These are phyloP conservation scores for Cicer cuneatum DNA, from an alignment of 306 rosid species.

Conservation along the genomic window DNA sequence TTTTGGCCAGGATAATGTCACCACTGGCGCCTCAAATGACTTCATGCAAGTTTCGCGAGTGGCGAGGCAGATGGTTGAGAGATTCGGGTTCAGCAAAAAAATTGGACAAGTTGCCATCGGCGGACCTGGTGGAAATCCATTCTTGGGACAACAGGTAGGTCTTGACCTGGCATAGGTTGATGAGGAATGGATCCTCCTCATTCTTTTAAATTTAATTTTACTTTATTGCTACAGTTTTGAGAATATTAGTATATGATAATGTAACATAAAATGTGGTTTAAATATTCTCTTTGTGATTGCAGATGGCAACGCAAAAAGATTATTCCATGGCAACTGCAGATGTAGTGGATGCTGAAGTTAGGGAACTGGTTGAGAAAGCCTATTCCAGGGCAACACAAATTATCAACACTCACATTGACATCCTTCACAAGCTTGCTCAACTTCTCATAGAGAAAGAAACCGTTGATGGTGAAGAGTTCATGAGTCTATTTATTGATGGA, in stretches of 20 bases:
- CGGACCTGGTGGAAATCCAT: constrained; percentile 93
- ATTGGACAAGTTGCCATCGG: constrained; percentile 96
- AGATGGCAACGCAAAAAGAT: constrained; percentile 93
- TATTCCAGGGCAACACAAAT: constrained; percentile 77
- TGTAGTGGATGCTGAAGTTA: constrained; percentile 85
- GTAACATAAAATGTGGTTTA: neutral
- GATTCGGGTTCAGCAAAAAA: constrained; percentile 97
- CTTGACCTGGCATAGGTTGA: neutral
- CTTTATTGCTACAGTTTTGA: neutral
- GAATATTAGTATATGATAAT: neutral
- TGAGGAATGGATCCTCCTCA: constrained; percentile 3
- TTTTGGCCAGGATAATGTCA: constrained; percentile 75
- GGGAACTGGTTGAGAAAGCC: constrained; percentile 92
- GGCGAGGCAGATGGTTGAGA: constrained; percentile 98
- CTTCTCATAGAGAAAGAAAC: constrained; percentile 95
- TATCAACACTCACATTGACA: constrained; percentile 81
- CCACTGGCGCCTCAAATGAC: constrained; percentile 97
- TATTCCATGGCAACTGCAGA: constrained; percentile 96
- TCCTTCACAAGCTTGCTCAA: constrained; percentile 93
- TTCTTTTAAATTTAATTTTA: neutral
- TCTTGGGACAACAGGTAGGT: constrained; percentile 94
- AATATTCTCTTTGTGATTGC: constrained; percentile 35
- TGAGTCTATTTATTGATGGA: constrained; percentile 93
- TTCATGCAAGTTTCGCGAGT: constrained; percentile 99
- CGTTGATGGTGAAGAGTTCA: constrained; percentile 95